Evolutionary conservation across 345 rosid genomes (phyloP).

Genomic region (Sonneratia alba): DNA sequence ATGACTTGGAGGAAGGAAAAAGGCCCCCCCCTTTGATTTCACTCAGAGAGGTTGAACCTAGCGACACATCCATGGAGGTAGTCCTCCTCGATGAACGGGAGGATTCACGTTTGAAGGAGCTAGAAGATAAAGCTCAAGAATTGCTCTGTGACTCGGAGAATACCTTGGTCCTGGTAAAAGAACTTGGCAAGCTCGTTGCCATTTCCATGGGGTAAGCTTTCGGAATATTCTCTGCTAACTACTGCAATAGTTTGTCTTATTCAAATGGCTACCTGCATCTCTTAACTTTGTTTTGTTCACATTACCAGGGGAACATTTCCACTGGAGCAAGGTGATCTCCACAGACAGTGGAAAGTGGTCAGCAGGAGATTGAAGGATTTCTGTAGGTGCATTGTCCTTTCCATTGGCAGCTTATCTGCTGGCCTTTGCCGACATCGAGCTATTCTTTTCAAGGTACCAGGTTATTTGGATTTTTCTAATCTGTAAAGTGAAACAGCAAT

Average conservation of each 20-base stretch:
- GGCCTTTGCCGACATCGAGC: conserved; percentile 98
- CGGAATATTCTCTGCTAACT: background rate
- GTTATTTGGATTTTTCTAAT: background rate
- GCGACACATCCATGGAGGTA: conserved; percentile 75
- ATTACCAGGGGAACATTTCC: conserved; percentile 62
- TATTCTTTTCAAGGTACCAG: conserved; percentile 73
- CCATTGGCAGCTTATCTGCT: conserved; percentile 71
- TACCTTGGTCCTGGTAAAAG: conserved; percentile 59
- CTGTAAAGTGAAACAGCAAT: background rate
- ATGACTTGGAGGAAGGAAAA: conserved; percentile 51
- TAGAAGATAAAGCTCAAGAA: conserved; percentile 86
- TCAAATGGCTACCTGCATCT: background rate
- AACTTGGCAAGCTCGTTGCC: conserved; percentile 82
- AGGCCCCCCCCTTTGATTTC: conserved; percentile 61
- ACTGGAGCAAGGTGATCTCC: conserved; percentile 74
- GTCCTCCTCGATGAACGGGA: conserved; percentile 61
- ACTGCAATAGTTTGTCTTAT: background rate
- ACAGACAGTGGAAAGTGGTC: conserved; percentile 65
- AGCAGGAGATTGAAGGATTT: conserved; percentile 61
- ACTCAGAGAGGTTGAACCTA: conserved; percentile 57
- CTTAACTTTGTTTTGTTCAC: conserved; percentile 7
- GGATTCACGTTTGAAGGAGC: conserved; percentile 69
- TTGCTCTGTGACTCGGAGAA: conserved; percentile 61
- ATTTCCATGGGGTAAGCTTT: conserved; percentile 68
- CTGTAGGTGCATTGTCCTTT: conserved; percentile 66